Conservation (phyloP, 345 rosid species). For the Excoecaria cochinchinensis region DNA sequence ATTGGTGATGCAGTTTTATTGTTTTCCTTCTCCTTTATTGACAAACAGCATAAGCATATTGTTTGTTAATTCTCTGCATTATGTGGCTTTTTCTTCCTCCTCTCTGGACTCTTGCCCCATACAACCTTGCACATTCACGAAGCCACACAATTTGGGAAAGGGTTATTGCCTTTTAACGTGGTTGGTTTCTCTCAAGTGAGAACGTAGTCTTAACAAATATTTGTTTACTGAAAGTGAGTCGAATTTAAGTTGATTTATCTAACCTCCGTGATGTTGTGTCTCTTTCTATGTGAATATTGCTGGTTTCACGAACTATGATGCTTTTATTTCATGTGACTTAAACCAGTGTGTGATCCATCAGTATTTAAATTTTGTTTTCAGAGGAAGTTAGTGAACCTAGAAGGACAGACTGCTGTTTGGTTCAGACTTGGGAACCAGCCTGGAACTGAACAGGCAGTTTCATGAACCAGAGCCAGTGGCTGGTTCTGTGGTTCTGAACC, state of each 20-base stretch:
- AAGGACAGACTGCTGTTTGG: background rate
- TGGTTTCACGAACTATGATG: background rate
- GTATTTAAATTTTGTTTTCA: background rate
- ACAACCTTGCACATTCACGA: background rate
- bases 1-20: background rate
- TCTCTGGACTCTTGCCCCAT: background rate
- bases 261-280: background rate
- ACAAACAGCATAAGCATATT: background rate
- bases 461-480: background rate
- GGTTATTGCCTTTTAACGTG: background rate
- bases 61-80: background rate
- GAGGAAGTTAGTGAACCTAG: background rate
- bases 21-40: background rate
- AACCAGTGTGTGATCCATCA: background rate
- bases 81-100: background rate
- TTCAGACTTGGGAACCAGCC: background rate
- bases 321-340: background rate
- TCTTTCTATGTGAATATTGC: conserved; percentile 2
- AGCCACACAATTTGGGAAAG: background rate
- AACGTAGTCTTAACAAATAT: background rate
- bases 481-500: background rate
- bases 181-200: background rate
- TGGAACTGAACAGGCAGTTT: background rate
- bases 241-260: background rate
- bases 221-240: background rate